phyloP scores from a whole-genome alignment of 306 rosid genomes.

The Trifolium subterraneum region DNA sequence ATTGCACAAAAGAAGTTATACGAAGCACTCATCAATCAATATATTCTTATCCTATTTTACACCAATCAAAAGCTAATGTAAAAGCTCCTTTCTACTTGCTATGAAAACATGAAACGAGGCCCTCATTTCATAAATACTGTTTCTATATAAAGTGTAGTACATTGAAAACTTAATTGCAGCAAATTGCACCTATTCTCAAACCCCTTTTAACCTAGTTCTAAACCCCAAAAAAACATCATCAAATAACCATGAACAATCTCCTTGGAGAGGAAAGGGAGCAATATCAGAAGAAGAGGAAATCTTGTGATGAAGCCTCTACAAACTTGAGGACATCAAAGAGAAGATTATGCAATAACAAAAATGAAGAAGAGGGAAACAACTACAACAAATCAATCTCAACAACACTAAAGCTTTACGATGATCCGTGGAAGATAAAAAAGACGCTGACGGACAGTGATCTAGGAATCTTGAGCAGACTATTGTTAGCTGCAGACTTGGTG shows the following conservation, averaged over 20 bases:
- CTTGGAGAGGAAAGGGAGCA: constrained; percentile 29
- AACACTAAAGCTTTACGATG: constrained; percentile 41
- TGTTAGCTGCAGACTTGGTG: constrained; percentile 40
- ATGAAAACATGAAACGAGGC: constrained; percentile 5
- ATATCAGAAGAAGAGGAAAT: constrained; percentile 40
- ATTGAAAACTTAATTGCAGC: neutral
- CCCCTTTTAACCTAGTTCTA: neutral
- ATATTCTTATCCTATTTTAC: constrained; percentile 31
- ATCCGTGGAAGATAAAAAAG: constrained; percentile 51
- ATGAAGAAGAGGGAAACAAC: constrained; percentile 19
- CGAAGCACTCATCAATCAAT: constrained; percentile 10
- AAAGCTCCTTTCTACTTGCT: neutral
- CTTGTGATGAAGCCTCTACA: neutral
- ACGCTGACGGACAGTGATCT: constrained; percentile 45
- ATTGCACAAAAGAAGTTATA: constrained; percentile 14
- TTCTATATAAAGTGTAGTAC: neutral
- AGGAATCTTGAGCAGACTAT: constrained; percentile 47
- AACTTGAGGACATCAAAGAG: constrained; percentile 11
- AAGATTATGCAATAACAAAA: constrained; percentile 34
- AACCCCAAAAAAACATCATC: neutral
- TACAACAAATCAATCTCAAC: constrained; percentile 20
- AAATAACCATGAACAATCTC: constrained; percentile 30
- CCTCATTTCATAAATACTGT: neutral
- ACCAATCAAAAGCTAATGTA: neutral
- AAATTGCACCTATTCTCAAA: neutral